Base-by-base conservation (phyloP, 73 alveolate genomes). In the Strombidium stylifer region DNA sequence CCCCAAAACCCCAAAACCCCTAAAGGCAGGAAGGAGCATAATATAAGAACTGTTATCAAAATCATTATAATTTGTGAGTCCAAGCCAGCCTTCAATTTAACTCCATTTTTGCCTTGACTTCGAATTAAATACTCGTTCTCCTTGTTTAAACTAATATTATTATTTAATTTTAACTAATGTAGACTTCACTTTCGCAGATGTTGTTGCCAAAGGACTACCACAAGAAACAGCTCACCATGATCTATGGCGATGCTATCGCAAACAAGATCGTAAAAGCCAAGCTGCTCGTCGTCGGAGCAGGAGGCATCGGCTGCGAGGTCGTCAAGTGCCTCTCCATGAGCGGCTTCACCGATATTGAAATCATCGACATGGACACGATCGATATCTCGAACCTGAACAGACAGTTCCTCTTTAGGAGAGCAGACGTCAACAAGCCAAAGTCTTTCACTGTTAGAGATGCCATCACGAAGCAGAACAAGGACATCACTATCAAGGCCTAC, bases 241-340 rank as follows among this genome's bases (percentile, higher is more conserved):
- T 67, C 31, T 67, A 51, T 52, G 60, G 70, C 35, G n/a, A 25
- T 18, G 58, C 49, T 23, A 51, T 57, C 23, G 83, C 78, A 12
- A 30, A 75, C 14, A 73, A 68, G 57, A 56, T 83, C 24, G 28
- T 41, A 24, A 57, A 77, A 36, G 75, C 90, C 31, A 91, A 90
- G 28, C 71, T 96, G 19, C 89, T 97, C 47, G 98, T 97, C 16
- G 97, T 97, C n/a, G 99, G 99, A 12, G 99, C 99, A n/a, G 99
- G 99, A 14, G 99, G 99, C n/a, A 91, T 97, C n/a, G 99, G 99
- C 23, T 97, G 99, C 82, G 99, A 97, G 60, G 80, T 96, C 15
- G 59, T 97, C 41, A 97, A 97, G 59, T 83, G 83, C 46, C 90
- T 96, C 60, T 98, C 97, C 26, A 46, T 97, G 53, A 68, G 92